Conservation (phyloP, 352 stramenopile genomes). For the Phytophthora ohioensis region DNA sequence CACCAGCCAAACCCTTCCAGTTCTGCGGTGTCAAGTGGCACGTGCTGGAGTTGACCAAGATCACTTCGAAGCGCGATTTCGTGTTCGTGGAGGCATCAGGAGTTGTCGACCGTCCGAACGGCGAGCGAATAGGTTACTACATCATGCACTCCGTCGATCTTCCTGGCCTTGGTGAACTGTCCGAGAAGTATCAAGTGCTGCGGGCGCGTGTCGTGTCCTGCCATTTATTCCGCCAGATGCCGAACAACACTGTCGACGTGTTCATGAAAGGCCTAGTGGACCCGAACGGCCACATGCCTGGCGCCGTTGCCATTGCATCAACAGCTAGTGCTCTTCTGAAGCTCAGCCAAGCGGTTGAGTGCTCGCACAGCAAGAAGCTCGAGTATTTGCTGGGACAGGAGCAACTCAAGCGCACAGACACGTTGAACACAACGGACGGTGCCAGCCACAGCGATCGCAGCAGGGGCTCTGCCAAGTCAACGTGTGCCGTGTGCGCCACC, state of each 20-base stretch:
- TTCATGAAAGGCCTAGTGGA: constrained; percentile 63
- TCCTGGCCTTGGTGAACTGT: constrained; percentile 52
- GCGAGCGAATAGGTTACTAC: constrained; percentile 64
- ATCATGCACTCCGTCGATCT: constrained; percentile 69
- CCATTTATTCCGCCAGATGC: constrained; percentile 52
- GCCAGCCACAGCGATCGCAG: constrained; percentile 22
- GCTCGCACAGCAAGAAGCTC: constrained; percentile 73
- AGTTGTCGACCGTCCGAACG: constrained; percentile 30
- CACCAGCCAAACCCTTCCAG: constrained; percentile 50
- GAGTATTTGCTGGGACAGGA: constrained; percentile 53
- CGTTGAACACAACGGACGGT: constrained; percentile 21
- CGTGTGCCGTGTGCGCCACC: constrained; percentile 41
- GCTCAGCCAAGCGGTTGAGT: constrained; percentile 49
- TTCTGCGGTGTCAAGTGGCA: constrained; percentile 63
- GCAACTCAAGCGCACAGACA: constrained; percentile 28
- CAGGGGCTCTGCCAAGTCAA: constrained; percentile 8
- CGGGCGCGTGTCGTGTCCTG: constrained; percentile 56
- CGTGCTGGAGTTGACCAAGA: constrained; percentile 39
- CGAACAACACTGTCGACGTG: constrained; percentile 49
- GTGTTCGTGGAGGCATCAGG: constrained; percentile 71
- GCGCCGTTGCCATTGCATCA: constrained; percentile 46
- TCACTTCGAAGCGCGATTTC: constrained; percentile 68
- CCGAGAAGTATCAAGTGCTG: constrained; percentile 62
- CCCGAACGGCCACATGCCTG: constrained; percentile 52
- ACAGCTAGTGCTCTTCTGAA: constrained; percentile 51